A percentile compares a stretch with the other conserved stretches of the same genome.
Conservation (phyloP, 1,139 yeast species). For the Arxiozyma telluris region DNA sequence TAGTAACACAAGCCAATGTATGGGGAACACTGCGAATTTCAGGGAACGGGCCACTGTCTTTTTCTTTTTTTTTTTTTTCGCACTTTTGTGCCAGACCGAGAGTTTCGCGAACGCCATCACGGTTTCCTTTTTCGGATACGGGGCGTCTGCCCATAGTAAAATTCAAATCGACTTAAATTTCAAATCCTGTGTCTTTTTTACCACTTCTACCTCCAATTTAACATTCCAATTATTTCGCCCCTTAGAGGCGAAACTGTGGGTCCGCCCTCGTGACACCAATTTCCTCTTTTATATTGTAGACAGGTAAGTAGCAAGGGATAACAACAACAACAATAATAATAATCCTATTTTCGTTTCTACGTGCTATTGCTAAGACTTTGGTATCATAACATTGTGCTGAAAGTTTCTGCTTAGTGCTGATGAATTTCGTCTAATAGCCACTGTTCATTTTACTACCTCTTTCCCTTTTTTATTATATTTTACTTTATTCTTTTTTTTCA, state of each 20-base stretch:
- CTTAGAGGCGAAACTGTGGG: constrained; percentile 12
- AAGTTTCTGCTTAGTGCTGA: not conserved
- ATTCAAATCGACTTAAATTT: constrained; percentile 45
- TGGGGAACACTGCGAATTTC: constrained; percentile 6
- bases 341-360: not conserved
- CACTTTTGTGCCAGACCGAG: constrained; percentile 21
- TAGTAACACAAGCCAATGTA: constrained; percentile 4
- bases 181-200: constrained; percentile 39
- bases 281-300: not conserved
- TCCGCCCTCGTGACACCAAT: not conserved
- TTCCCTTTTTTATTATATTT: no score
- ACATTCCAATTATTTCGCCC: constrained; percentile 27
- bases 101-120: constrained; percentile 28
- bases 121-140: constrained; percentile 44
- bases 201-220: constrained; percentile 13
- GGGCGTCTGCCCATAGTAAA: constrained; percentile 46
- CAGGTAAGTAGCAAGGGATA: not conserved
- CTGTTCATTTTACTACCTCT: not conserved
- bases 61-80: no score
- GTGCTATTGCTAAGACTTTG: not conserved
- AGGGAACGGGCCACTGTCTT: constrained; percentile 34
- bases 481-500: no score
- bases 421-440: not conserved
- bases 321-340: no score
- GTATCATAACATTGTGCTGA: not conserved